Percentiles rank a stretch among this genome's conserved stretches.
Conservation (phyloP, 805 yeast genomes). For the Lipomyces mesembrius region DNA sequence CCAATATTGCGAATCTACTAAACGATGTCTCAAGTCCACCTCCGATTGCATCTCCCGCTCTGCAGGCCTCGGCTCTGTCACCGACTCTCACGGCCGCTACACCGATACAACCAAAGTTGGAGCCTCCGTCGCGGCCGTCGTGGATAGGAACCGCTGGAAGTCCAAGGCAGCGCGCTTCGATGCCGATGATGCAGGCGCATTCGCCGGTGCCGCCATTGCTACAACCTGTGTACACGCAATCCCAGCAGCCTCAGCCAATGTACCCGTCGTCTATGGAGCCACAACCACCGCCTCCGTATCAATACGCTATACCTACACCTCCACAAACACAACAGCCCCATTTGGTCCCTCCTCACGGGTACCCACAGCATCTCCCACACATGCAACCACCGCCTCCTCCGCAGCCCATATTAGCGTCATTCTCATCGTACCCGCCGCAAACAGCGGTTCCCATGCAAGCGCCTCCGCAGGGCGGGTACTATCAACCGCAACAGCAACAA, state of each 20-base stretch:
- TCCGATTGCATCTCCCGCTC: not conserved
- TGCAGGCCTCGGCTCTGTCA: conserved; percentile 2
- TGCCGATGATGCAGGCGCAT: conserved; percentile 3
- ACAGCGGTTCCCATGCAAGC: not conserved
- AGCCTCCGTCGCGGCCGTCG: conserved; percentile 2
- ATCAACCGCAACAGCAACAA: conserved; percentile 10
- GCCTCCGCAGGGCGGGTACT: not conserved
- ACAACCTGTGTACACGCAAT: not conserved
- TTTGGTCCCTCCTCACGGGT: conserved; percentile 6
- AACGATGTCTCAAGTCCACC: conserved; percentile 14
- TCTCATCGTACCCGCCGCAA: conserved; percentile 5
- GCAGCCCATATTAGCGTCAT: conserved; percentile 13
- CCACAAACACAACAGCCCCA: conserved; percentile 10
- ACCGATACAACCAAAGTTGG: conserved; percentile 5
- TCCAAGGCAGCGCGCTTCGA: not conserved
- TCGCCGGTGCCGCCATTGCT: conserved; percentile 4
- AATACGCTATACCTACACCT: not conserved
- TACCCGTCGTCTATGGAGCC: not conserved
- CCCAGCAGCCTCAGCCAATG: conserved; percentile 8
- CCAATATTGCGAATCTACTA: conserved; percentile 29
- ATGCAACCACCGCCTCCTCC: conserved; percentile 12
- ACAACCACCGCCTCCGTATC: not conserved
- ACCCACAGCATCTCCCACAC: conserved; percentile 5
- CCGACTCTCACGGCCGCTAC: not conserved
- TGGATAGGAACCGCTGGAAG: conserved; percentile 3